Conservation (phyloP, 768 basidiomycete genomes). For the Mycena sanguinolenta region DNA sequence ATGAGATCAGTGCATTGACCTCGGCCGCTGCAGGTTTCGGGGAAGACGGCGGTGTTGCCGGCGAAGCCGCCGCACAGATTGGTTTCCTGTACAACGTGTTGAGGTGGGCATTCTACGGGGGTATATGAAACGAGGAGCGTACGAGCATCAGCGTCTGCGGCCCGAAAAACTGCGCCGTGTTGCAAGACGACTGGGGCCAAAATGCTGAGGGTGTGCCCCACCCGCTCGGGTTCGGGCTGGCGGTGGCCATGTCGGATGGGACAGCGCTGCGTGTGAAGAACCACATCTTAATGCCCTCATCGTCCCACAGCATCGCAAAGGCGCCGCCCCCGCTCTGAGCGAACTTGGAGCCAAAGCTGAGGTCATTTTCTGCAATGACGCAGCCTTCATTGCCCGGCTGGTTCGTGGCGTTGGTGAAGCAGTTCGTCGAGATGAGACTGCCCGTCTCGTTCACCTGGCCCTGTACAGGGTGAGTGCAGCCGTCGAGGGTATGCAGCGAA, state of each 20-base stretch:
- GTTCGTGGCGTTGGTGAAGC: slow-evolving; percentile 32
- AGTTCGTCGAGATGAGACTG: slow-evolving; percentile 33
- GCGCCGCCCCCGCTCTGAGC: slow-evolving; percentile 65
- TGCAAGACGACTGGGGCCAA: slow-evolving; percentile 69
- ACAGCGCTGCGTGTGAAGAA: slow-evolving; percentile 64
- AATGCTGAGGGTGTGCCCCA: slow-evolving; percentile 73
- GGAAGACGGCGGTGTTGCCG: slow-evolving; percentile 5
- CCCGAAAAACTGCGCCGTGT: slow-evolving; percentile 69
- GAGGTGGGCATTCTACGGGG: neutral
- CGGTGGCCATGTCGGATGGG: slow-evolving; percentile 68
- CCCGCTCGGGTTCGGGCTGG: slow-evolving; percentile 64
- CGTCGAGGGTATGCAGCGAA: slow-evolving; percentile 65
- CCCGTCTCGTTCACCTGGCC: slow-evolving; percentile 42
- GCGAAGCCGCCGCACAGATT: slow-evolving; percentile 43
- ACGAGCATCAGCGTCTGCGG: slow-evolving; percentile 70
- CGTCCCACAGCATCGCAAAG: slow-evolving; percentile 69
- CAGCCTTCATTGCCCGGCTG: slow-evolving; percentile 40
- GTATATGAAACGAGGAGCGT: slow-evolving; percentile 20
- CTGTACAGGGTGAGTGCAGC: slow-evolving; percentile 49
- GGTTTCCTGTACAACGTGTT: slow-evolving; percentile 25
- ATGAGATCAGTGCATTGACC: slow-evolving; percentile 48
- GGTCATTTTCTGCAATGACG: slow-evolving; percentile 43
- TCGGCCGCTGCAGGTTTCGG: slow-evolving; percentile 41
- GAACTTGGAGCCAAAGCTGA: slow-evolving; percentile 41
- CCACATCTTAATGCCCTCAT: slow-evolving; percentile 57